A percentile compares a stretch with the other conserved stretches of the same genome.
Conservation (phyloP, 2,329 filamentous ascomycete genomes). For the Neofusicoccum cordaticola region DNA sequence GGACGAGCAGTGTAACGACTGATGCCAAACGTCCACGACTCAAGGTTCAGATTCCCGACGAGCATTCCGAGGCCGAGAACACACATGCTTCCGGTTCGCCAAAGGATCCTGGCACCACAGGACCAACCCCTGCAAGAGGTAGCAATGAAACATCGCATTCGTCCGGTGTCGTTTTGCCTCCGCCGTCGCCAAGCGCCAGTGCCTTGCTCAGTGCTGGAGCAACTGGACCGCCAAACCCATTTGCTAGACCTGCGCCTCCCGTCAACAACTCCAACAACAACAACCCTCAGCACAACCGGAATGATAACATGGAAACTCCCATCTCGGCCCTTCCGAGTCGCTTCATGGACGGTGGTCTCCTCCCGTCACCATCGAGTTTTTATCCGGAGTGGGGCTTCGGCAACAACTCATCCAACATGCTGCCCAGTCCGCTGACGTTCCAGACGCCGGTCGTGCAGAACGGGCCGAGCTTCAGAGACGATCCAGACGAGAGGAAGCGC, state of each 20-base stretch:
- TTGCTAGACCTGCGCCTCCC: slow-evolving; percentile 81
- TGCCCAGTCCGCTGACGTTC: slow-evolving; percentile 90
- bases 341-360: slow-evolving; percentile 81
- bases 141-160: slow-evolving; percentile 57
- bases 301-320: slow-evolving; percentile 64
- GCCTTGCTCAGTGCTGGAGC: slow-evolving; percentile 87
- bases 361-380: slow-evolving; percentile 89
- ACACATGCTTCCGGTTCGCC: slow-evolving; percentile 69
- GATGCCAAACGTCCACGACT: slow-evolving; percentile 75
- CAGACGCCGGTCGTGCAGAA: slow-evolving; percentile 66
- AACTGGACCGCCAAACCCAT: slow-evolving; percentile 89
- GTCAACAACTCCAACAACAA: slow-evolving; percentile 45
- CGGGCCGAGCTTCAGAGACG: slow-evolving; percentile 44
- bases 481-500: slow-evolving; percentile 39
- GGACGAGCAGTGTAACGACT: slow-evolving; percentile 71
- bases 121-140: slow-evolving; percentile 55
- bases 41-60: slow-evolving; percentile 92
- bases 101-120: slow-evolving; percentile 60
- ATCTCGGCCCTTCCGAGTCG: slow-evolving; percentile 91
- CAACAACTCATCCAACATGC: slow-evolving; percentile 70
- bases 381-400: slow-evolving; percentile 87
- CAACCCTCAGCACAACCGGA: slow-evolving; percentile 38
- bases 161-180: slow-evolving; percentile 77
- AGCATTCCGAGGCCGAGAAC: slow-evolving; percentile 74
- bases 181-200: slow-evolving; percentile 85